phyloP scores from a whole-genome alignment of 1,284 basidiomycete genomes.

The Cystobasidium sp. region DNA sequence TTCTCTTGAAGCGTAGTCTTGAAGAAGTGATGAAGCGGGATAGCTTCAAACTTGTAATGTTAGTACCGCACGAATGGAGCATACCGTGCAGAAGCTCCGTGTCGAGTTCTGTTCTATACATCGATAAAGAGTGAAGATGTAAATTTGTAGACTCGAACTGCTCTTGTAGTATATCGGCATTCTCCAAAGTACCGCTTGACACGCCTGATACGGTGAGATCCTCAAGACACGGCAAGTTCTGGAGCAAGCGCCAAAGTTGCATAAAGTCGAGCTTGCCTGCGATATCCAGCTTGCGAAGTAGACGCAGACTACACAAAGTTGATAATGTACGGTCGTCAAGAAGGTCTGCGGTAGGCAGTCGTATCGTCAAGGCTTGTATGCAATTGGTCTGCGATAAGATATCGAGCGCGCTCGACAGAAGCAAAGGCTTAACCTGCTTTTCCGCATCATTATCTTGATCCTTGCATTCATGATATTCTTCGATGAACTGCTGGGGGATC shows the following conservation, averaged over 20 bases:
- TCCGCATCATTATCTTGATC: neutral
- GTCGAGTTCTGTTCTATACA: conserved; percentile 2
- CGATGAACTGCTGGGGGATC: neutral
- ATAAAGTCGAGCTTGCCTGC: conserved; percentile 6
- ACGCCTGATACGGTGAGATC: conserved; percentile 26
- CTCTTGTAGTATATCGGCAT: neutral
- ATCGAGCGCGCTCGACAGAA: conserved; percentile 5
- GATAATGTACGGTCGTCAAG: neutral
- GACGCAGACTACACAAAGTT: neutral
- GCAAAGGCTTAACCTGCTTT: neutral
- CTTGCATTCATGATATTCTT: neutral
- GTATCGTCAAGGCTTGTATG: conserved; percentile 26
- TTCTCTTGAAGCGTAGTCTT: conserved; percentile 8
- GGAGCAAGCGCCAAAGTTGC: conserved; percentile 25
- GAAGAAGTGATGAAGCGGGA: conserved; percentile 17
- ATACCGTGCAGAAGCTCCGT: conserved; percentile 11
- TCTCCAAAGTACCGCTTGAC: neutral
- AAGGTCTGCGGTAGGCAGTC: conserved; percentile 1
- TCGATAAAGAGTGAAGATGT: conserved; percentile 13
- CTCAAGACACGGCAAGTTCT: conserved; percentile 6
- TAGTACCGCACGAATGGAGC: neutral
- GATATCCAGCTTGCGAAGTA: conserved; percentile 34
- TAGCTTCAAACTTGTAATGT: conserved; percentile 8
- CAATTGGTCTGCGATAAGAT: conserved; percentile 21
- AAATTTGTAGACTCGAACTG: neutral